These are phyloP conservation scores for Rostrohypoxylon terebratum DNA, from an alignment of 495 filamentous ascomycete species.

Conservation along the genomic window DNA sequence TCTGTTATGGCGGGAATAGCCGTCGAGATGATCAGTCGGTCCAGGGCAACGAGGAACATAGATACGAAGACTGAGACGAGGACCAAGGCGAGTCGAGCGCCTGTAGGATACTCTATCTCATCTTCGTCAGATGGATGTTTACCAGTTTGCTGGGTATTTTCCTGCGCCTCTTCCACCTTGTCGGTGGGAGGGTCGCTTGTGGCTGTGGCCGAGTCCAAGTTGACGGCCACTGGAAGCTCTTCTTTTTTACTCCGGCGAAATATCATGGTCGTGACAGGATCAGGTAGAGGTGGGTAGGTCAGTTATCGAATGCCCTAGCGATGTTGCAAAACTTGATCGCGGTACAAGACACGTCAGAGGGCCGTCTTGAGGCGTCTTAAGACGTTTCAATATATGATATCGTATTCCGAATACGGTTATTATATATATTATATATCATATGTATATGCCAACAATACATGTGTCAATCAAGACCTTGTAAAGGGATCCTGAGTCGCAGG, in stretches of 20 bases:
- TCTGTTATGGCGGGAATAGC: slow-evolving; percentile 65
- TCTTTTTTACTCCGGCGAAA: slow-evolving; percentile 21
- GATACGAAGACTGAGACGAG: slow-evolving; percentile 50
- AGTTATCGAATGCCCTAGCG: not conserved
- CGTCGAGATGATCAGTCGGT: slow-evolving; percentile 52
- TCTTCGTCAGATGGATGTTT: slow-evolving; percentile 23
- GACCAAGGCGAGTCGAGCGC: slow-evolving; percentile 45
- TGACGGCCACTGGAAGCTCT: not conserved
- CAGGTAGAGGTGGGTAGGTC: not conserved
- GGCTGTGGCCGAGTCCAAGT: slow-evolving; percentile 5
- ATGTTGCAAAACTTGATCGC: not conserved
- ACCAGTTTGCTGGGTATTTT: not conserved
- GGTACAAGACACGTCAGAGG: not conserved
- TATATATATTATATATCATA: not conserved
- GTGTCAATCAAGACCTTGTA: not conserved
- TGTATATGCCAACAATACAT: not conserved
- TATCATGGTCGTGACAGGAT: slow-evolving; percentile 4
- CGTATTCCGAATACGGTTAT: too few relatives aligned
- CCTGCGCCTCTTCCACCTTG: slow-evolving; percentile 10
- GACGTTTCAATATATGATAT: too few relatives aligned
- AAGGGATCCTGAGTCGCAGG: not conserved
- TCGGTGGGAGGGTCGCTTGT: not conserved
- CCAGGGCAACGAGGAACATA: slow-evolving; percentile 55
- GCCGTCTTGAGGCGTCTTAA: too few relatives aligned
- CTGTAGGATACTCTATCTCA: slow-evolving; percentile 47